Conservation (phyloP, 2,329 filamentous ascomycete genomes). For the Grosmannia serpens region DNA sequence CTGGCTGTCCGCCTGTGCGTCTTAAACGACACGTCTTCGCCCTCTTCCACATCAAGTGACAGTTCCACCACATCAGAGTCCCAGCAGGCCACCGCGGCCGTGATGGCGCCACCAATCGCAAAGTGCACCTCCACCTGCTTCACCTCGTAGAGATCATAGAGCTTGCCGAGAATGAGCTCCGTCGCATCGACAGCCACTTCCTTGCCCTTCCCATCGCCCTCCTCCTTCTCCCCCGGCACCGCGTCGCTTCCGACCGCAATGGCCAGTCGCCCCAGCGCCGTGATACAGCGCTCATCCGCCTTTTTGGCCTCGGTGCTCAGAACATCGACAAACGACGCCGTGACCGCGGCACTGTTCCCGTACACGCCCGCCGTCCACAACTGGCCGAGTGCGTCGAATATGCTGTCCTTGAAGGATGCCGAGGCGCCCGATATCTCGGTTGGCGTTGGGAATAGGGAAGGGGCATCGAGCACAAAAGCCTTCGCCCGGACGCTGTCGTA, state of each 20-base stretch:
- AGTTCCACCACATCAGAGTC: constrained; percentile 67
- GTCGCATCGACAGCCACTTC: constrained; percentile 17
- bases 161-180: constrained; percentile 47
- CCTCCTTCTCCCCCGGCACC: constrained; percentile 16
- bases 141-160: constrained; percentile 72
- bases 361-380: constrained; percentile 30
- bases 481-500: constrained; percentile 18
- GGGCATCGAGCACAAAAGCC: neutral
- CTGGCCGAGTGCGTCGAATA: constrained; percentile 33
- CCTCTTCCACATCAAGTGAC: constrained; percentile 60
- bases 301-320: constrained; percentile 61
- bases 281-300: constrained; percentile 70
- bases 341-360: constrained; percentile 11
- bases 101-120: constrained; percentile 77
- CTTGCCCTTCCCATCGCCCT: constrained; percentile 19
- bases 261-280: constrained; percentile 67
- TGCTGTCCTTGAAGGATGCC: constrained; percentile 28
- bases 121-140: constrained; percentile 84
- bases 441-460: constrained; percentile 3
- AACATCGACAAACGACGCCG: constrained; percentile 42
- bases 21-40: constrained; percentile 23
- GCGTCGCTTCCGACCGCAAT: constrained; percentile 25
- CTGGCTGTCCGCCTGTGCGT: constrained; percentile 26
- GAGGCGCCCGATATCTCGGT: constrained; percentile 12
- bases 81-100: constrained; percentile 70